Base-by-base conservation (phyloP, 495 filamentous ascomycete species). In the Stereocaulon alpinum region DNA sequence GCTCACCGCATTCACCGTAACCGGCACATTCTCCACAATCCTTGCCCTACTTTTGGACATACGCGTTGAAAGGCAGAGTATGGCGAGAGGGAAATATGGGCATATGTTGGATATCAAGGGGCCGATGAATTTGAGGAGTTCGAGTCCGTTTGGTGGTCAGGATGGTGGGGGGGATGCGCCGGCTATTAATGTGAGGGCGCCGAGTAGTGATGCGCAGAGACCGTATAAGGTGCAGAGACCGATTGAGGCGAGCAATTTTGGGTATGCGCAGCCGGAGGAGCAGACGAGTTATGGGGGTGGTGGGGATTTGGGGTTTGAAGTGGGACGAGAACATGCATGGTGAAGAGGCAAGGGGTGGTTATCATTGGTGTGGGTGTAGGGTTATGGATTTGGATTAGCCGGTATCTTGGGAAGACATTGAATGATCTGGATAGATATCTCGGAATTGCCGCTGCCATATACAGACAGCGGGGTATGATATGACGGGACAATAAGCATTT, bases 1-100 rank as follows among this genome's bases (percentile, higher is more conserved):
- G 18, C 72, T 86, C 10, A 85, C 84, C 70, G 65, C 76, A n/a
- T 86, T 88, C 70, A 74, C 78, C 4, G 67, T 82, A 34, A 52
- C 79, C 48, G 82, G 77, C 37, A 61, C 76, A 0, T n/a, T 62
- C 4, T 18, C 63, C 29, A 64, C 63, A 47, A 29, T 66, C 42
- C 30, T 53, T 15, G 58, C 61, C 18, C n/a, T 62, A 3, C 42
- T 59, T 27, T 61, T 68, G 14, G 66, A 68, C 55, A 6, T 68
- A 12, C 56, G 22, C 9, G 55, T 59, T 15, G 56, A 59, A 40
- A 42, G 56, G 10, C 48, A 49, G 1, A 22, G 43, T 4, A 60
- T 50, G 22, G 44, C 59, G 10, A 7, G 45, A 2, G 66, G 66
- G 14, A 58, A 17, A 3, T 68, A 68, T 55, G 60, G 64, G 47